Conservation (phyloP, 106 monocot genomes). For the Phalaenopsis aphrodite region DNA sequence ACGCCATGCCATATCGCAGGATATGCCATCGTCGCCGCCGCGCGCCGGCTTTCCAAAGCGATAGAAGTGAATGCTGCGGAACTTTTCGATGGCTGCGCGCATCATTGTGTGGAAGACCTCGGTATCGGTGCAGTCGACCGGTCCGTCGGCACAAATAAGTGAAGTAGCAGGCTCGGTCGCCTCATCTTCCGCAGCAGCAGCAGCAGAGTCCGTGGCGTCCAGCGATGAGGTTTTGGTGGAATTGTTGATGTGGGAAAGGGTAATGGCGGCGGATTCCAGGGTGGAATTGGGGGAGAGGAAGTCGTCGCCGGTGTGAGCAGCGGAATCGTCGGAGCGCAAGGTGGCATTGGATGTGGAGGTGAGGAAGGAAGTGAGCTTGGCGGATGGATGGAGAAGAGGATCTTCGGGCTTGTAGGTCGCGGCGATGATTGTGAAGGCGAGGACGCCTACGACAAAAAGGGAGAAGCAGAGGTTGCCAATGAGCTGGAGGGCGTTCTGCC, state of each 20-base stretch:
- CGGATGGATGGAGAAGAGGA: constrained; percentile 46
- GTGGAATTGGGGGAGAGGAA: constrained; percentile 21
- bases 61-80: constrained; percentile 69
- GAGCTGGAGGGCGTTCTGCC: constrained; percentile 37
- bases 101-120: constrained; percentile 76
- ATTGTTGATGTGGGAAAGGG: constrained; percentile 7
- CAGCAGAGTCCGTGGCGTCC: too few relatives aligned
- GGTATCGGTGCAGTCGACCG: constrained; percentile 23
- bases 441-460: constrained; percentile 52
- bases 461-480: constrained; percentile 66
- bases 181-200: too few relatives aligned
- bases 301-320: constrained; percentile 50
- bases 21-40: constrained; percentile 14
- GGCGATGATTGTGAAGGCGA: constrained; percentile 63
- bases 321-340: constrained; percentile 41
- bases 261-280: constrained; percentile 1
- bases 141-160: neutral
- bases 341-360: constrained; percentile 61
- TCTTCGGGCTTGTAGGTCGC: constrained; percentile 67
- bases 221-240: neutral
- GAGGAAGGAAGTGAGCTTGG: constrained; percentile 45
- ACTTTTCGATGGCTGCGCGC: constrained; percentile 64
- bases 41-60: constrained; percentile 64
- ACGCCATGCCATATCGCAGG: constrained; percentile 92
- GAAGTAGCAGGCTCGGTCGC: too few relatives aligned